Conservation (phyloP, 306 rosid genomes). For the Acacia acuminata region DNA sequence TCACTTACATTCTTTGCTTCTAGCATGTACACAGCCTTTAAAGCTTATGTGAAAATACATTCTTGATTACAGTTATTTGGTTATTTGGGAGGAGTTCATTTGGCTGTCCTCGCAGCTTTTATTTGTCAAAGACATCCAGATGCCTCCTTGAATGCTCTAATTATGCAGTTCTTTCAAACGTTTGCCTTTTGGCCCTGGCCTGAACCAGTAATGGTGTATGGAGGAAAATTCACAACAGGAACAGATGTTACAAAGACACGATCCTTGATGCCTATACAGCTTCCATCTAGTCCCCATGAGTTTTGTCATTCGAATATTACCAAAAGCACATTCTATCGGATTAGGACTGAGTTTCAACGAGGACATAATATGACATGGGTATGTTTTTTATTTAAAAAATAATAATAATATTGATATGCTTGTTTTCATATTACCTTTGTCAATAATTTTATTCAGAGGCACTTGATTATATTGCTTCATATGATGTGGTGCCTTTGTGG, state of each 20-base stretch:
- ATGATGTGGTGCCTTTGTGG: neutral
- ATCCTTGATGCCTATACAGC: constrained; percentile 46
- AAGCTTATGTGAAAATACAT: constrained; percentile 21
- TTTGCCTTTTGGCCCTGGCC: constrained; percentile 61
- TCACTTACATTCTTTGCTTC: constrained; percentile 17
- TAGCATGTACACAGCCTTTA: constrained; percentile 7
- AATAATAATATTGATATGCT: neutral
- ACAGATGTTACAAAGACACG: constrained; percentile 27
- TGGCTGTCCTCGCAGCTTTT: constrained; percentile 48
- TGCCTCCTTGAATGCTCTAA: constrained; percentile 40
- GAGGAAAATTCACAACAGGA: constrained; percentile 29
- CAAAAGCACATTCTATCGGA: constrained; percentile 44
- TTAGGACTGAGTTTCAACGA: constrained; percentile 42
- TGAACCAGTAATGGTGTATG: constrained; percentile 42
- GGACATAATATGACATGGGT: constrained; percentile 47
- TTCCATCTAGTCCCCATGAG: constrained; percentile 42
- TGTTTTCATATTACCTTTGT: constrained; percentile 3
- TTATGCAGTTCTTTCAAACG: constrained; percentile 42
- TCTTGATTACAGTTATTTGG: constrained; percentile 44
- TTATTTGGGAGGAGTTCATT: constrained; percentile 55
- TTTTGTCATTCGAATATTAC: constrained; percentile 49
- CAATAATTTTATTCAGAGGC: neutral
- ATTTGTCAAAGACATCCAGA: constrained; percentile 40
- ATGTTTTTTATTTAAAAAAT: constrained; percentile 7
- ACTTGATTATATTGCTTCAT: constrained; percentile 11